Base-by-base conservation (phyloP, 208 protist genomes). In the Strigomonas galati region DNA sequence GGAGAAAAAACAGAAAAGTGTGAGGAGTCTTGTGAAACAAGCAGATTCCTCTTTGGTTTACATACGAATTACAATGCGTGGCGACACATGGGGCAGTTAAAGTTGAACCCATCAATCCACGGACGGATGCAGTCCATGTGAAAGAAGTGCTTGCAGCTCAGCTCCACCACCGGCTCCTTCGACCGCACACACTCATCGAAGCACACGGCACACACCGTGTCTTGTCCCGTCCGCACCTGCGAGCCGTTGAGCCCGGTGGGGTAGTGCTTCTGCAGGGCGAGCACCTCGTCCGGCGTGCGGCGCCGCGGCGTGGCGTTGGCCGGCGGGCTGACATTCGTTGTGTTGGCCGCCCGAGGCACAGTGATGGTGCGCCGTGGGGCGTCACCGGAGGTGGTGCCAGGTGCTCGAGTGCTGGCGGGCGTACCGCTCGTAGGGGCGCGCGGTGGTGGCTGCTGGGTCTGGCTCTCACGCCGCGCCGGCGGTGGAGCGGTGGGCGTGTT, bases 91-190 rank as follows among this genome's bases (percentile, higher is more conserved):
- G 78, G 78, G 56, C 78, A 84, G 1, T 27, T 62, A 30, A 37
- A 32, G 60, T 71, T 44, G 49, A 67, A 31, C 7, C 58, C 27
- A 3, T 43, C 37, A 21, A 85, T 54, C 79, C 79, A 85, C 46
- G 61, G 67, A 58, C 56, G 62, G 17, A 85, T 68, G 43, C 79
- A 85, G 19, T 62, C 21, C 3, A 27, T 23, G 53, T 85, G 79
- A 31, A 69, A 81, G 31, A 62, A 78, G 63, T 85, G 79, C 1
- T 67, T 46, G 43, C 79, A 85, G 23, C 67, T 65, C 23, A 81
- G 43, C 68, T 70, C 64, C 28, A 81, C 71, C 0, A 85, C 71
- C 0, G 48, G 59, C 10, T 21, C 24, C 15, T 49, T 48, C 0
- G 46, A 72, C 17, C 27, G 40, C 48, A 52, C 53, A 31, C 69